Base-by-base conservation (phyloP, 2,329 filamentous ascomycete genomes). In the Aquanectria penicillioides region DNA sequence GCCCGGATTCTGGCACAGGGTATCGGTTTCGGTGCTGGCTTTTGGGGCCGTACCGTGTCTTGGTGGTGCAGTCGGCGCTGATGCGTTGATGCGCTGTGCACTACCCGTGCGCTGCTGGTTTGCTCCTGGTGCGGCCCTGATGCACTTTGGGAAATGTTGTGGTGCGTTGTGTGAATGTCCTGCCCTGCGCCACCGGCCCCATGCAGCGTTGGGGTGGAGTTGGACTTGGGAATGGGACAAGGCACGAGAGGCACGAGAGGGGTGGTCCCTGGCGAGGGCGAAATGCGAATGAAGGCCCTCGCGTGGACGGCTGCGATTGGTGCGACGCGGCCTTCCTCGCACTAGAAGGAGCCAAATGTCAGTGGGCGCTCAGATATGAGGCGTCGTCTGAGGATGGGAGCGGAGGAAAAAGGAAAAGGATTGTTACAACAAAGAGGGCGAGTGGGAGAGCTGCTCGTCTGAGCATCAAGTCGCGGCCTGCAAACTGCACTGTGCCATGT, bases 271-370 rank as follows among this genome's bases (percentile, higher is more conserved):
- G 64, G 33, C 23, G 36, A 62, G 58, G 64, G 61, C 46, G 47
- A 56, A 64, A 55, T 66, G 62, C 46, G 50, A 57, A 64, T 61
- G 59, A 62, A 57, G 54, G 59, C 56, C 56, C 59, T 67, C 66
- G 73, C 72, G 73, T 74, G 73, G 71, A 69, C 53, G 64, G 37
- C 60, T 57, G 53, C 66, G 68, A 74, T 75, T 75, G 73, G 73
- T 65, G 61, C 58, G 60, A 65, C 54, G 50, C 20, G 34, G 53
- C 40, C 28, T 62, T 54, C 36, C 49, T 44, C 48, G 28, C 41
- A 37, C 48, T 53, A 40, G 28, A 29, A 48, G 25, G 36, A 34
- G 33, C 18, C 25, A 43, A 44, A 38, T 23, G 22, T 38, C 29
- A 52, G 41, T 43, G 44, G 18, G 28, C 17, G 41, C 28, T 31